Evolutionary conservation across 2,329 filamentous ascomycete species (phyloP), one percentile per base, ranked within the genome.

Genomic region (Penicillium decumbens): DNA sequence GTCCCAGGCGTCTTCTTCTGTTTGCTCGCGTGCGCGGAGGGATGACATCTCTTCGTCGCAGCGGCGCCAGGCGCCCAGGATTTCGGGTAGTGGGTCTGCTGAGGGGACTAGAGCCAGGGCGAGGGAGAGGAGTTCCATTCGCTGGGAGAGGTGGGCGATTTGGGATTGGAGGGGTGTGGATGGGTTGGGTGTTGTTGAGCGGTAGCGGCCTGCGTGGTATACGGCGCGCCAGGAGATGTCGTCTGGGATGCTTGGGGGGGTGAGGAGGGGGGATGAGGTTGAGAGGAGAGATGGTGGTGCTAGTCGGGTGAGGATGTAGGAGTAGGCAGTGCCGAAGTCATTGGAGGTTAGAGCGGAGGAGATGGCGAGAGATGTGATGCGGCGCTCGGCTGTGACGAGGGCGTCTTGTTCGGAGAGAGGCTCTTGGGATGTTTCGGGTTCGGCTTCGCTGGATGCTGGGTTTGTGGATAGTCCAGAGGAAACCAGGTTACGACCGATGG

Each of bases 221-320:
- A 82, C 82, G 29, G 82, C 81, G 25, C 81, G 79, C 82, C 82
- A 85, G 49, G 81, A 80, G 27, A 81, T 75, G 54, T 84, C 80
- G 61, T 84, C 82, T 53, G 66, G 58, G 42, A 62, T 49, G 15
- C 52, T 40, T 4, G 63, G 47, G 32, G 70, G 68, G 10, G 59
- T 57, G 45, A 58, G 48, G 28, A 54, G 51, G 4, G 59, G 51
- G 4, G 67, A 55, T 27, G 66, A 56, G 18, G 53, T 65, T 39
- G 66, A 56, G 43, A 67, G 57, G 64, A 61, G 58, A 25, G 70
- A 66, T 43, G 63, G 59, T 18, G 65, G 67, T 10, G 71, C 65
- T 8, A 85, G 72, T 39, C 80, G 76, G 40, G 80, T 84, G 45
- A 83, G 75, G 42, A 85, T 80, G 63, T 84, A 84, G 5, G 81